Conservation (phyloP, 805 yeast species). For the Saccharomycopsis lassenensis region DNA sequence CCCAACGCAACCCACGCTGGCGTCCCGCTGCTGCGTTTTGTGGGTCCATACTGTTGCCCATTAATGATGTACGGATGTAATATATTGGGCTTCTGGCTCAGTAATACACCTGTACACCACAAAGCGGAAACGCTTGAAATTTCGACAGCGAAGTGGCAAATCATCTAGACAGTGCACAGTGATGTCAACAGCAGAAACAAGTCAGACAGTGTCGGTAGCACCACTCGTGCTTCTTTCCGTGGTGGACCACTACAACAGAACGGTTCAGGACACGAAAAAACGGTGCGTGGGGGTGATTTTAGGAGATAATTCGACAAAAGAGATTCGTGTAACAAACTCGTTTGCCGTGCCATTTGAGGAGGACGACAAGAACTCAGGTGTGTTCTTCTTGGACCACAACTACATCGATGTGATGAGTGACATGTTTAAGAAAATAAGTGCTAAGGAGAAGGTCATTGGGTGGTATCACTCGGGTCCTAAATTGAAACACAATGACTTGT, state of each 20-base stretch:
- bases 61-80: too few relatives aligned
- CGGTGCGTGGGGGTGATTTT: conserved; percentile 90
- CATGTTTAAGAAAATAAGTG: conserved; percentile 96
- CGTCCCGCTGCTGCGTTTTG: too few relatives aligned
- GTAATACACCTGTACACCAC: too few relatives aligned
- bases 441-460: conserved; percentile 92
- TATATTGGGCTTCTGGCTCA: too few relatives aligned
- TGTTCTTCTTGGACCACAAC: conserved; percentile 96
- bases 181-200: too few relatives aligned
- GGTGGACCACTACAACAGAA: conserved; percentile 90
- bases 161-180: too few relatives aligned
- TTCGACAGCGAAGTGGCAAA: too few relatives aligned
- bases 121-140: too few relatives aligned
- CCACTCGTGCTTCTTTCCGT: conserved; percentile 90
- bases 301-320: conserved; percentile 57
- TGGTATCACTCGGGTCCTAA: conserved; percentile 99
- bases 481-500: conserved; percentile 75
- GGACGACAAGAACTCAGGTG: conserved; percentile 80
- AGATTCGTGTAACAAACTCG: conserved; percentile 74
- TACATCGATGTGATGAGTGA: conserved; percentile 94
- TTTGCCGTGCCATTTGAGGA: conserved; percentile 98
- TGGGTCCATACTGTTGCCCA: too few relatives aligned
- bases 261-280: conserved; percentile 60
- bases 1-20: too few relatives aligned
- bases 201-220: conserved; percentile 83